phyloP scores from a whole-genome alignment of 345 rosid genomes.

The Pseudoturritis turrita region DNA sequence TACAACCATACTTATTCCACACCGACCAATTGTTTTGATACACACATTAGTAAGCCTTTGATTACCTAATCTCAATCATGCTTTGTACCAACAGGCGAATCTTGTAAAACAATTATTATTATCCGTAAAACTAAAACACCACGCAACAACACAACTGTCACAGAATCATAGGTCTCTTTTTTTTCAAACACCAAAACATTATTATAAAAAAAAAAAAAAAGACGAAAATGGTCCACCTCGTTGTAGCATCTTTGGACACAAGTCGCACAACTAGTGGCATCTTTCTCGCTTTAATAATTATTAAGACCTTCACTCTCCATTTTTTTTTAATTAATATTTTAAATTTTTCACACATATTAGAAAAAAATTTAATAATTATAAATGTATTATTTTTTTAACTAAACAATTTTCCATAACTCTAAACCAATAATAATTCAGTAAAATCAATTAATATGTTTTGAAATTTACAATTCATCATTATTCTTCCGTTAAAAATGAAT shows the following conservation, averaged over 20 bases:
- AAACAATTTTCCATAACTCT: no score
- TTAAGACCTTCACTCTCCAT: no score
- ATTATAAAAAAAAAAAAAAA: background rate
- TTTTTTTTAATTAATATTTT: no score
- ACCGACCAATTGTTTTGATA: background rate
- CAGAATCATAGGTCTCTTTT: slow-evolving; percentile 5
- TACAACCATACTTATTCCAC: background rate
- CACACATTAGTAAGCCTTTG: background rate
- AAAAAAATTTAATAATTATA: no score
- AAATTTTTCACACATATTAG: no score
- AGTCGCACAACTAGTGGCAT: slow-evolving; percentile 23
- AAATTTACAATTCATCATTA: no score
- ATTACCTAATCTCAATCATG: slow-evolving; percentile 11
- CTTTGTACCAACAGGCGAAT: slow-evolving; percentile 23
- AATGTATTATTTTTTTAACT: no score
- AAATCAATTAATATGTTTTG: no score
- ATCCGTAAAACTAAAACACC: slow-evolving; percentile 1
- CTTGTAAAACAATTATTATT: slow-evolving; percentile 20
- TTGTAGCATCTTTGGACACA: slow-evolving; percentile 27
- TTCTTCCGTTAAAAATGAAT: no score
- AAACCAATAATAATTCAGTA: no score
- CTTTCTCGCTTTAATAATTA: slow-evolving; percentile 16
- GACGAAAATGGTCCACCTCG: slow-evolving; percentile 19
- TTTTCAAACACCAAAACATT: background rate
- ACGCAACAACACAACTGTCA: slow-evolving; percentile 31